Conservation (phyloP, 1,284 basidiomycete species). For the Ceratobasidium sp. region DNA sequence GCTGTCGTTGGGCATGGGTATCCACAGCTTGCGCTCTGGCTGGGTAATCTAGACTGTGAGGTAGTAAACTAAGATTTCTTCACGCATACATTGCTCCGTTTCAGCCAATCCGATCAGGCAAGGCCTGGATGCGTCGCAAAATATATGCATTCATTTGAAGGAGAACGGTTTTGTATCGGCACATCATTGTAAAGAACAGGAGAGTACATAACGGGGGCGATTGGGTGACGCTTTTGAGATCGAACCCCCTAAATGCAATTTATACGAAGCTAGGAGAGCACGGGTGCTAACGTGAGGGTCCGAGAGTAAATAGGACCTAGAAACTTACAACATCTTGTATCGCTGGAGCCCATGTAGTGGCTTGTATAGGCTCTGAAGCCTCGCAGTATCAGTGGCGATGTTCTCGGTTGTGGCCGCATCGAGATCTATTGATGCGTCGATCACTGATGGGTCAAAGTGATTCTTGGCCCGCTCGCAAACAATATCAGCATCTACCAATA, state of each 20-base stretch:
- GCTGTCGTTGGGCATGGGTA: too few species aligned
- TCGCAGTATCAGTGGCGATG: neutral
- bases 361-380: conserved; percentile 15
- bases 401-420: conserved; percentile 63
- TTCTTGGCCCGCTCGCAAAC: conserved; percentile 85
- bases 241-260: neutral
- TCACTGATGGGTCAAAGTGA: conserved; percentile 73
- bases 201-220: too few species aligned
- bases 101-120: too few species aligned
- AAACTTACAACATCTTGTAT: conserved; percentile 44
- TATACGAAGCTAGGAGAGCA: conserved; percentile 22
- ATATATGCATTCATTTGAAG: too few species aligned
- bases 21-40: too few species aligned
- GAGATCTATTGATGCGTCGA: conserved; percentile 52
- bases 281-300: neutral
- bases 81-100: too few species aligned
- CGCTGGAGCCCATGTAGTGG: conserved; percentile 22
- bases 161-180: too few species aligned
- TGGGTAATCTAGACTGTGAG: too few species aligned
- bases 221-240: conserved; percentile 36
- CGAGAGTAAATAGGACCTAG: too few species aligned
- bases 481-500: conserved; percentile 79
- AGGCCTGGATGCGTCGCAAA: too few species aligned
- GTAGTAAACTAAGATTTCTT: too few species aligned
- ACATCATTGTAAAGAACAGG: too few species aligned